Percentiles rank a stretch among this genome's conserved stretches.
phyloP scores from a whole-genome alignment of 805 yeast species.

The Metschnikowia arizonensis region DNA sequence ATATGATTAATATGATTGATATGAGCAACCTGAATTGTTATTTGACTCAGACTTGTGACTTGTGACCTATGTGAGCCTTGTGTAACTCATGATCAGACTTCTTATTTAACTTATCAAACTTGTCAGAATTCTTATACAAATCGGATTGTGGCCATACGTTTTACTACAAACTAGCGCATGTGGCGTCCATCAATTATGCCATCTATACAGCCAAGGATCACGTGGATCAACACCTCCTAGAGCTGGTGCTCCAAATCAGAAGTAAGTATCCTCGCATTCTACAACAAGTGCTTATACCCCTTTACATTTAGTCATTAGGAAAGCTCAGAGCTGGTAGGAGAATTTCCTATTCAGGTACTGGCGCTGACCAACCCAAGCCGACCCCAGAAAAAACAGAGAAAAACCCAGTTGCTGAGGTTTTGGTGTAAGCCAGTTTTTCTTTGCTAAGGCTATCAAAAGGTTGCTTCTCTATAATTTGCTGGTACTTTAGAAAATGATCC shows the following conservation, averaged over 20 bases:
- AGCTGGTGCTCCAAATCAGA: conserved; percentile 36
- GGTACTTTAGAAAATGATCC: conserved; percentile 19
- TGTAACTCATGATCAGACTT: too few species aligned
- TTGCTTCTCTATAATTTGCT: conserved; percentile 33
- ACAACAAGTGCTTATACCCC: conserved; percentile 37
- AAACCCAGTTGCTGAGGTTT: conserved; percentile 20
- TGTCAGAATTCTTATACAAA: too few species aligned
- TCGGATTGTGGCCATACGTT: too few species aligned
- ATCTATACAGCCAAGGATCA: conserved; percentile 26
- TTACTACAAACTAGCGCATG: conserved; percentile 39
- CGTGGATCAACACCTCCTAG: conserved; percentile 37
- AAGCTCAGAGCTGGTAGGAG: not conserved
- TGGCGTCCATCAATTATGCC: conserved; percentile 27
- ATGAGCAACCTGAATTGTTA: too few species aligned
- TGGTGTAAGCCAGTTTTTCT: conserved; percentile 34
- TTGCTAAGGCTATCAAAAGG: conserved; percentile 41
- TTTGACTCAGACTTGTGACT: too few species aligned
- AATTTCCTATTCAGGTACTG: not conserved
- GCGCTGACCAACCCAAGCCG: conserved; percentile 30
- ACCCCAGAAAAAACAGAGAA: conserved; percentile 7
- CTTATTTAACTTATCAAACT: too few species aligned
- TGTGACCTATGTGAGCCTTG: too few species aligned
- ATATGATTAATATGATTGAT: too few species aligned
- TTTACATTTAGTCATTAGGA: conserved; percentile 30
- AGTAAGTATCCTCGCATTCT: conserved; percentile 35